Conservation (phyloP, 2,329 filamentous ascomycete genomes). For the Paecilomyces dactylethromorphus region DNA sequence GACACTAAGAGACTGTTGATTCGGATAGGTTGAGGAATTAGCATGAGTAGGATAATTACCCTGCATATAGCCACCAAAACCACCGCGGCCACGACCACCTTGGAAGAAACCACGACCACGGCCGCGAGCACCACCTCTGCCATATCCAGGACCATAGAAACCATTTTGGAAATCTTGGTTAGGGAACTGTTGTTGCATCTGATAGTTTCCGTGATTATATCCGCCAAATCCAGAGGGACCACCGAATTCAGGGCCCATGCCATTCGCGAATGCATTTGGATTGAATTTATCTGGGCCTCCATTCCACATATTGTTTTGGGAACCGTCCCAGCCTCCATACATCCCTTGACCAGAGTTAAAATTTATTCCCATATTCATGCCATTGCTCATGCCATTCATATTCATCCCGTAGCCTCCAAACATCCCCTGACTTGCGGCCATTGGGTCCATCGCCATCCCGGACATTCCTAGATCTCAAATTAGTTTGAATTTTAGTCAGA, state of each 20-base stretch:
- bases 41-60: conserved; percentile 25
- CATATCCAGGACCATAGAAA: conserved; percentile 66
- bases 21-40: conserved; percentile 26
- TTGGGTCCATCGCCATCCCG: conserved; percentile 71
- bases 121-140: conserved; percentile 54
- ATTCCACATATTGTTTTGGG: conserved; percentile 68
- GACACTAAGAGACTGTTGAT: conserved; percentile 23
- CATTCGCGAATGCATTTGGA: conserved; percentile 67
- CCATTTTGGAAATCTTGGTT: conserved; percentile 67
- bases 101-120: conserved; percentile 56
- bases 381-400: conserved; percentile 76
- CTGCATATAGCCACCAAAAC: conserved; percentile 31
- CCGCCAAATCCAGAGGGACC: conserved; percentile 65
- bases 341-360: conserved; percentile 51
- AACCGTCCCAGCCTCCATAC: conserved; percentile 75
- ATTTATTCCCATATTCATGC: conserved; percentile 69
- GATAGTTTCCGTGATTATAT: conserved; percentile 74
- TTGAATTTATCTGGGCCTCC: conserved; percentile 85
- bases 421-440: conserved; percentile 43
- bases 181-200: conserved; percentile 45
- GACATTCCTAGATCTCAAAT: conserved; percentile 57
- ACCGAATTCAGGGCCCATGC: conserved; percentile 77
- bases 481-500: conserved; percentile 8
- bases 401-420: conserved; percentile 56
- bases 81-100: conserved; percentile 33